These are phyloP conservation scores for Anethum foeniculum DNA, from an alignment of 140 eudicot genomes.

Conservation along the genomic window DNA sequence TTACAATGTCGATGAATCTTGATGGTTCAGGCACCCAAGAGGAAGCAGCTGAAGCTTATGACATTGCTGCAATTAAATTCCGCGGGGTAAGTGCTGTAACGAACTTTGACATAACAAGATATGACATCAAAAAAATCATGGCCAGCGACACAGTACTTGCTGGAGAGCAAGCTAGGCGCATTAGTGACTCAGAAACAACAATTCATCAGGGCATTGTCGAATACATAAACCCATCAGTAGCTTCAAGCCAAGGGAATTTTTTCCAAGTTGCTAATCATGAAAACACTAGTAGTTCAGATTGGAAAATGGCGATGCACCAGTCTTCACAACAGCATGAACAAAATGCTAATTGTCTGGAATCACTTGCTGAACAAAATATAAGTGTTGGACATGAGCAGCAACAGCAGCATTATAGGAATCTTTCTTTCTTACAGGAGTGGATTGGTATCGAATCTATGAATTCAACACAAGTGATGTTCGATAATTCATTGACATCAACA, in stretches of 20 bases:
- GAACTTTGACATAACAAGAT: constrained; percentile 58
- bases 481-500: constrained; percentile 15
- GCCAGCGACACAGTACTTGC: constrained; percentile 55
- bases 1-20: background rate
- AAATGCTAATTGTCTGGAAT: constrained; percentile 16
- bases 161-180: constrained; percentile 55
- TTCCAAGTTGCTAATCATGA: background rate
- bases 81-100: constrained; percentile 77
- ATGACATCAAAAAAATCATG: constrained; percentile 51
- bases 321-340: background rate
- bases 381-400: constrained; percentile 10
- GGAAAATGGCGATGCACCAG: constrained; percentile 19
- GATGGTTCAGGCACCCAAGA: constrained; percentile 66
- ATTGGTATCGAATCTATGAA: constrained; percentile 24
- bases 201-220: background rate
- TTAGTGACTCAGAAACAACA: constrained; percentile 20
- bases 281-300: constrained; percentile 15
- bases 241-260: background rate
- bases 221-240: background rate
- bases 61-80: constrained; percentile 78
- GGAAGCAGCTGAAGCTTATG: constrained; percentile 93
- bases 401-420: constrained; percentile 11
- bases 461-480: constrained; percentile 13
- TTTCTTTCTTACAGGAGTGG: constrained; percentile 30
- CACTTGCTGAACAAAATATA: constrained; percentile 14